phyloP scores from a whole-genome alignment of 495 filamentous ascomycete species.

The Staphylotrichum tortipilum region DNA sequence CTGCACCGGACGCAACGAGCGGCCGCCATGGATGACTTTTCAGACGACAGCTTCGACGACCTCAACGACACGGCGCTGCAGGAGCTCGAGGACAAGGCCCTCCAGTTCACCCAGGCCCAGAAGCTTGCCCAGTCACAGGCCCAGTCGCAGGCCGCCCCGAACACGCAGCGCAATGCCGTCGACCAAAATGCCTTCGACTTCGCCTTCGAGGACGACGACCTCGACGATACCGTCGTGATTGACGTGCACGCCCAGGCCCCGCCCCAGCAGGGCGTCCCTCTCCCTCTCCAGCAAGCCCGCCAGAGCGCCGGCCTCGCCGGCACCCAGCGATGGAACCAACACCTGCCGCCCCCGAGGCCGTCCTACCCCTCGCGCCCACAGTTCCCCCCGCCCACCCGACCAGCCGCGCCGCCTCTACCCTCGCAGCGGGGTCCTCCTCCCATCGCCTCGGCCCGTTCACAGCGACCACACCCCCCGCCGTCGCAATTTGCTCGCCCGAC shows the following conservation, averaged over 20 bases:
- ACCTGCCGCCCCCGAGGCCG: slow-evolving; percentile 3
- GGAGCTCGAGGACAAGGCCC: slow-evolving; percentile 41
- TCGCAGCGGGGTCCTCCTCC: slow-evolving; percentile 12
- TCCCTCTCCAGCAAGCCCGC: slow-evolving; percentile 3
- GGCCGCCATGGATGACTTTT: slow-evolving; percentile 38
- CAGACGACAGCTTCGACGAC: slow-evolving; percentile 40
- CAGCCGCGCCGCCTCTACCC: slow-evolving; percentile 7
- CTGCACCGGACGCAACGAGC: slow-evolving; percentile 1
- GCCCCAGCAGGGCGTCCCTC: slow-evolving; percentile 5
- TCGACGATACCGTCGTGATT: slow-evolving; percentile 25
- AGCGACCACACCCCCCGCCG: slow-evolving; percentile 4
- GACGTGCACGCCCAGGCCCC: slow-evolving; percentile 17
- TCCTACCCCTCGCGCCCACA: slow-evolving; percentile 9
- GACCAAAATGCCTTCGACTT: slow-evolving; percentile 7
- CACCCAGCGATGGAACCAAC: slow-evolving; percentile 20
- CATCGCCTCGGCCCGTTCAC: slow-evolving; percentile 8
- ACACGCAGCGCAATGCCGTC: neutral
- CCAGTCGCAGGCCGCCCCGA: slow-evolving; percentile 16
- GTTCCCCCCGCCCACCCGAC: slow-evolving; percentile 3
- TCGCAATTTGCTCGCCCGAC: slow-evolving; percentile 23
- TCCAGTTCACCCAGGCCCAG: slow-evolving; percentile 40
- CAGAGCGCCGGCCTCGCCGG: slow-evolving; percentile 8
- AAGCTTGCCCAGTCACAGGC: slow-evolving; percentile 20
- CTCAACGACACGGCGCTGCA: slow-evolving; percentile 36
- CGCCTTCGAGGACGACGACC: slow-evolving; percentile 23